Percentiles rank a stretch among this genome's conserved stretches.
Evolutionary conservation across 1,284 basidiomycete genomes (phyloP).

Genomic region (Cryptococcus sp.): DNA sequence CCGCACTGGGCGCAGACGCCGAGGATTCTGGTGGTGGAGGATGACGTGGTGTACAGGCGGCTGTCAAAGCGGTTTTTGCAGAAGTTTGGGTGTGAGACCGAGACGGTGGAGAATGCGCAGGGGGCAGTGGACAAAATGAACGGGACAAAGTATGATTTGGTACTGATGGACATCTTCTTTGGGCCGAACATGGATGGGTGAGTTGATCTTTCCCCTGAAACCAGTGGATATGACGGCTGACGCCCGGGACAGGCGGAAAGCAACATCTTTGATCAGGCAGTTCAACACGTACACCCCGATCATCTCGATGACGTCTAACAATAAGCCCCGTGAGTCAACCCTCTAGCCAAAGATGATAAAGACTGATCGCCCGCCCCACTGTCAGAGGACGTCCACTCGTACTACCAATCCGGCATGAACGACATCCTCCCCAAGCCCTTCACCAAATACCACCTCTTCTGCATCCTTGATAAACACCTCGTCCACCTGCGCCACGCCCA

Average conservation of each 20-base stretch:
- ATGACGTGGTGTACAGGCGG: constrained; percentile 85
- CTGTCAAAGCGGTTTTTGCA: constrained; percentile 89
- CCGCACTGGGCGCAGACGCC: constrained; percentile 86
- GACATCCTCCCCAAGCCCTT: constrained; percentile 97
- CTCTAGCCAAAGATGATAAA: neutral
- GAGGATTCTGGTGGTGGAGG: constrained; percentile 86
- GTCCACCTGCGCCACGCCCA: constrained; percentile 89
- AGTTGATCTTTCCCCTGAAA: constrained; percentile 6
- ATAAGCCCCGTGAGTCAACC: constrained; percentile 59
- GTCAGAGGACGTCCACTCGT: constrained; percentile 48
- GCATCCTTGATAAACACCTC: constrained; percentile 95
- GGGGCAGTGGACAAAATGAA: constrained; percentile 95
- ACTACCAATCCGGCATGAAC: constrained; percentile 70
- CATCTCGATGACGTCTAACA: constrained; percentile 95
- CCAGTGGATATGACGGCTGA: neutral
- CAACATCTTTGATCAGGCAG: constrained; percentile 87
- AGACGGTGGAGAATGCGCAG: constrained; percentile 90
- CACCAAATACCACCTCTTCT: constrained; percentile 82
- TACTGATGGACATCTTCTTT: constrained; percentile 72
- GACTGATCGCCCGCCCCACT: neutral
- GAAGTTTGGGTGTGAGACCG: constrained; percentile 91
- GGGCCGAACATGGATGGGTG: constrained; percentile 48
- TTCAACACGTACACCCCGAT: constrained; percentile 87
- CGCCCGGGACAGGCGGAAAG: constrained; percentile 46
- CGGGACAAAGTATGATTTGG: constrained; percentile 84